Evolutionary conservation across 495 filamentous ascomycete species (phyloP).

Genomic region (Niebla homalea): DNA sequence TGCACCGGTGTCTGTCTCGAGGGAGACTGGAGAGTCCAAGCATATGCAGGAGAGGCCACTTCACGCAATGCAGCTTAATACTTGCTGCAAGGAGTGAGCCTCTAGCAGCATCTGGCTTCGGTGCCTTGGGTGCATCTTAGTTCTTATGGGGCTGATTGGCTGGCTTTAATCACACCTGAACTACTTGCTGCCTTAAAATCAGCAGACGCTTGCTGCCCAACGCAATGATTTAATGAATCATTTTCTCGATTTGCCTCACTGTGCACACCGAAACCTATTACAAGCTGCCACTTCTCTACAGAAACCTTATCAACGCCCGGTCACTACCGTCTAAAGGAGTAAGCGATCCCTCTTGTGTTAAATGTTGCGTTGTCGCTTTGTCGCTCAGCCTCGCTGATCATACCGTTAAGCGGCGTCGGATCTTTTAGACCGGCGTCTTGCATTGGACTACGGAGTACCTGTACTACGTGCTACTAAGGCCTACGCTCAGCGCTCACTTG

Average conservation of each 20-base stretch:
- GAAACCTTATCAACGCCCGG: not conserved
- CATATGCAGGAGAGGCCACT: no score
- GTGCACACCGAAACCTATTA: not conserved
- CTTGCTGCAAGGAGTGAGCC: no score
- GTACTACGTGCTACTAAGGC: not conserved
- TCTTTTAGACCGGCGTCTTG: conserved; percentile 2
- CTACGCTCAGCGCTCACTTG: not conserved
- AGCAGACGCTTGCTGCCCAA: not conserved
- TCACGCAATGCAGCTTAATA: no score
- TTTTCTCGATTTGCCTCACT: not conserved
- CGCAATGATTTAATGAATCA: not conserved
- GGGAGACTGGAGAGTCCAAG: no score
- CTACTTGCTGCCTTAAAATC: not conserved
- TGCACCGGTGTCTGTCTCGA: no score
- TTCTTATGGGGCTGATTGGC: no score
- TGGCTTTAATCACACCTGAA: not conserved
- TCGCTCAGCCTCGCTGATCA: conserved; percentile 2
- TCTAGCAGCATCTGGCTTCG: no score
- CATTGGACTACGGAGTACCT: not conserved
- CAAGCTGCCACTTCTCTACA: not conserved
- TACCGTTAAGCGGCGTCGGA: conserved; percentile 2
- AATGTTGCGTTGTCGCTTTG: not conserved
- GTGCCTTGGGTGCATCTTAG: no score
- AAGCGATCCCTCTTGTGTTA: not conserved
- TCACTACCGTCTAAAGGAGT: not conserved